Conservation (phyloP, 2,329 filamentous ascomycete genomes). For the Exophiala xenobiotica region DNA sequence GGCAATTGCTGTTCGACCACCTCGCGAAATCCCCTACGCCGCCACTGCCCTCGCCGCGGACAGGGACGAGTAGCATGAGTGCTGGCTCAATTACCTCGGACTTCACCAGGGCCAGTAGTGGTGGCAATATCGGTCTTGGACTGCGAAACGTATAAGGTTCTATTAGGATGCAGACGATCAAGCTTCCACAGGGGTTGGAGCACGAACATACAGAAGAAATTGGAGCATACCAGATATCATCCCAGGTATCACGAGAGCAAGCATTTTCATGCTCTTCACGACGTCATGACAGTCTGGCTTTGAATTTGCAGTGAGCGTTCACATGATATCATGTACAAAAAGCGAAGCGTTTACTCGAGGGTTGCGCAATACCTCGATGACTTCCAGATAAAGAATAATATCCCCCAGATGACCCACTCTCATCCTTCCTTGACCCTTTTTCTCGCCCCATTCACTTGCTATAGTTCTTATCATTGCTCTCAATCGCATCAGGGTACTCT, state of each 20-base stretch:
- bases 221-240: no score
- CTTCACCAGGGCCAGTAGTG: conserved; percentile 12
- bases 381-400: no score
- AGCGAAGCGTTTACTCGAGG: no score
- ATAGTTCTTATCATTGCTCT: no score
- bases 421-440: no score
- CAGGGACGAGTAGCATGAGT: conserved; percentile 7
- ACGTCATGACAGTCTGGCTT: not conserved
- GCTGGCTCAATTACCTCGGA: conserved; percentile 16
- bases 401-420: no score
- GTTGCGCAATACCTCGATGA: no score
- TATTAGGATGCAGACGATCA: conserved; percentile 6
- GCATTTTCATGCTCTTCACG: not conserved
- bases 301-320: conserved; percentile 1
- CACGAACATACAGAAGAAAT: not conserved
- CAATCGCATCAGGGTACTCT: no score
- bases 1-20: no score
- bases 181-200: not conserved
- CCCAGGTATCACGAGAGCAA: not conserved
- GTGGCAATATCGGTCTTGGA: conserved; percentile 14
- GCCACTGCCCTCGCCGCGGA: conserved; percentile 14
- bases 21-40: conserved; percentile 19
- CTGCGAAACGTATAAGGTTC: conserved; percentile 19
- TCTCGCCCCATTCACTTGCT: no score
- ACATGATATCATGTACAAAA: conserved; percentile 3